Evolutionary conservation across 2,329 filamentous ascomycete species (phyloP).

Genomic region (Cadophora gregata): DNA sequence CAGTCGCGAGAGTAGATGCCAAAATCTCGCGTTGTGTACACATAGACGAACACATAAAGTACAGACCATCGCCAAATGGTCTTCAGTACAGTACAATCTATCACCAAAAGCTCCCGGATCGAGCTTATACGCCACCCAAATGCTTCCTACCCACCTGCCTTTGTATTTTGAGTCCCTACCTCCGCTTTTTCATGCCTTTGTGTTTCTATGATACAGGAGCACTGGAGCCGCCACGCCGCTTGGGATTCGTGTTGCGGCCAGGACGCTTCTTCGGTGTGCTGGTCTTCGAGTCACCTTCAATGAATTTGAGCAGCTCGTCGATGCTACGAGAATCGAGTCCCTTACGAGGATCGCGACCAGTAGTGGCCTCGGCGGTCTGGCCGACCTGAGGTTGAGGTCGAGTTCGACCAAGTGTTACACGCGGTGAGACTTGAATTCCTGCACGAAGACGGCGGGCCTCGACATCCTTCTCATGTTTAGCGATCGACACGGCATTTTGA

Average conservation of each 20-base stretch:
- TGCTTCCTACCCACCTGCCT: conserved; percentile 1
- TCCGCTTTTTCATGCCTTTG: neutral
- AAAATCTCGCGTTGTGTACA: neutral
- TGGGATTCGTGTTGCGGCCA: conserved; percentile 58
- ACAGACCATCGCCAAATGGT: neutral
- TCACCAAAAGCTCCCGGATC: neutral
- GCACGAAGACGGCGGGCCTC: conserved; percentile 76
- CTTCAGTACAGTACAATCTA: conserved; percentile 1
- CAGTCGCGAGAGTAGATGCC: conserved; percentile 10
- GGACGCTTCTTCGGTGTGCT: conserved; percentile 61
- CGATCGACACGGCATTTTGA: conserved; percentile 91
- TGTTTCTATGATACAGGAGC: conserved; percentile 28
- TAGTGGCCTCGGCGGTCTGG: conserved; percentile 56
- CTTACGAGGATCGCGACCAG: conserved; percentile 43
- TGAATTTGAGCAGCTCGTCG: conserved; percentile 92
- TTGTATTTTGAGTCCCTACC: conserved; percentile 3
- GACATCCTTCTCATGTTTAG: conserved; percentile 89
- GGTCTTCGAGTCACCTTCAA: conserved; percentile 74
- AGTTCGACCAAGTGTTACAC: conserved; percentile 59
- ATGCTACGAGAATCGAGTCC: conserved; percentile 80
- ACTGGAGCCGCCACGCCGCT: conserved; percentile 52
- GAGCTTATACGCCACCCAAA: conserved; percentile 7
- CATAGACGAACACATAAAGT: neutral
- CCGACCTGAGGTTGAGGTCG: conserved; percentile 68
- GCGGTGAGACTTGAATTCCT: conserved; percentile 70